Base-by-base conservation (phyloP, 2,329 filamentous ascomycete species). In the Biscogniauxia marginata region DNA sequence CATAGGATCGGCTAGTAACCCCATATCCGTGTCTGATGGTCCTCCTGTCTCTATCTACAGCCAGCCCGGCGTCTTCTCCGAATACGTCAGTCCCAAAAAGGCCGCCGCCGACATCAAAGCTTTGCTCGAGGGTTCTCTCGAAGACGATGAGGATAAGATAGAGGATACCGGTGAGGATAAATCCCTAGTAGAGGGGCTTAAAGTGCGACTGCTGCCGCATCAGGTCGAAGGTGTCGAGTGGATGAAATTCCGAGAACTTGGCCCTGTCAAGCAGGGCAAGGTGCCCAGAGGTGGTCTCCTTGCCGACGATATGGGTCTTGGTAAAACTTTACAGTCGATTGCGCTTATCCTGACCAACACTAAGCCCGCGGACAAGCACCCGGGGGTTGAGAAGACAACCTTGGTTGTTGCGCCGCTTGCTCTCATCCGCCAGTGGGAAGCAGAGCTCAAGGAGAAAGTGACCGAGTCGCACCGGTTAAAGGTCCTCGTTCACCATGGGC, bases 361-460 rank as follows among this genome's bases (percentile, higher is more conserved):
- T 18, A 91, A 89, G 66, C 87, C 89, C 22, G 79, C 81, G 3
- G 74, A 79, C 56, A 80, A 82, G 46, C 80, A 83, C 16, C 77
- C 80, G 4, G 80, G 82, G 7, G 77, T 93, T 21, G 85, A 88
- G 64, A 93, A 89, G 70, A 86, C 87, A 8, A 99, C 95, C 0
- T 79, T 99, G 9, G 92, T 99, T 7, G 90, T 99, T 51, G 95
- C 95, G 1, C 95, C 95, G 0, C 77, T 99, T 24, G 93, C 95
- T 6, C 79, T 99, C 46, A 98, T 99, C 75, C 90, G 95, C 65
- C 95, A 99, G 73, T 99, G 95, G 95, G 95, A 99, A 74, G 80
- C 87, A 1, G 95, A 99, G 72, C 91, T 99, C 69, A 88, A 88
- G 65, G 87, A 90, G 53, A 96, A 91, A 71, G 86, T 98, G 43